These are phyloP conservation scores for Beta macrorhiza DNA, from an alignment of 179 eudicot genomes.

Conservation along the genomic window DNA sequence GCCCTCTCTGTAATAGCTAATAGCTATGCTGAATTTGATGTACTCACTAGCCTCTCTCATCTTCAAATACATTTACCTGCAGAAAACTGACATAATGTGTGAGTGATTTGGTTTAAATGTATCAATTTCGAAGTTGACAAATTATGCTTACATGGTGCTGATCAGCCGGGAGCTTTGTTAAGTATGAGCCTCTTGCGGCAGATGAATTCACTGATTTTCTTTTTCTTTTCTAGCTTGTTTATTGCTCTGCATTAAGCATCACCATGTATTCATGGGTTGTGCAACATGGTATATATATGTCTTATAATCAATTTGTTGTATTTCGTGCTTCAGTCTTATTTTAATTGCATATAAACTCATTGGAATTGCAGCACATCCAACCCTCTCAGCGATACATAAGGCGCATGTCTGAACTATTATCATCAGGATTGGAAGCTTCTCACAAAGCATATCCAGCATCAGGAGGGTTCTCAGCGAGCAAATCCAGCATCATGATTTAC, in stretches of 20 bases:
- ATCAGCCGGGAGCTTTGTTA: neutral
- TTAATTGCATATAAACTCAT: too few relatives aligned
- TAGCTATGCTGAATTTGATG: slow-evolving; percentile 5
- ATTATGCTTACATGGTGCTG: neutral
- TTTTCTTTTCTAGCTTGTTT: slow-evolving; percentile 7
- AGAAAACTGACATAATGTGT: slow-evolving; percentile 4
- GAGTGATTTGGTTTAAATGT: slow-evolving; percentile 6
- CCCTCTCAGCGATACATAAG: too few relatives aligned
- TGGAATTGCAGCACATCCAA: too few relatives aligned
- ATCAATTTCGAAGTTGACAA: neutral
- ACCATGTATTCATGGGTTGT: neutral
- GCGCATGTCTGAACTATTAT: too few relatives aligned
- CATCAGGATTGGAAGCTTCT: too few relatives aligned
- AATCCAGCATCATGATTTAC: too few relatives aligned
- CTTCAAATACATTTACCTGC: slow-evolving; percentile 11
- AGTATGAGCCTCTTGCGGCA: slow-evolving; percentile 5
- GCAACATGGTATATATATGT: neutral
- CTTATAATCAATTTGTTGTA: neutral
- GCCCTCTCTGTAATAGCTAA: neutral
- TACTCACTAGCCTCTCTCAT: slow-evolving; percentile 11
- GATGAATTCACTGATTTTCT: slow-evolving; percentile 12
- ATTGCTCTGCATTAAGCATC: neutral
- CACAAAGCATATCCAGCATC: too few relatives aligned
- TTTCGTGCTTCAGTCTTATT: too few relatives aligned
- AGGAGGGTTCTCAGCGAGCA: too few relatives aligned